Conservation (phyloP, 2,329 filamentous ascomycete species). For the Eutypa lata region DNA sequence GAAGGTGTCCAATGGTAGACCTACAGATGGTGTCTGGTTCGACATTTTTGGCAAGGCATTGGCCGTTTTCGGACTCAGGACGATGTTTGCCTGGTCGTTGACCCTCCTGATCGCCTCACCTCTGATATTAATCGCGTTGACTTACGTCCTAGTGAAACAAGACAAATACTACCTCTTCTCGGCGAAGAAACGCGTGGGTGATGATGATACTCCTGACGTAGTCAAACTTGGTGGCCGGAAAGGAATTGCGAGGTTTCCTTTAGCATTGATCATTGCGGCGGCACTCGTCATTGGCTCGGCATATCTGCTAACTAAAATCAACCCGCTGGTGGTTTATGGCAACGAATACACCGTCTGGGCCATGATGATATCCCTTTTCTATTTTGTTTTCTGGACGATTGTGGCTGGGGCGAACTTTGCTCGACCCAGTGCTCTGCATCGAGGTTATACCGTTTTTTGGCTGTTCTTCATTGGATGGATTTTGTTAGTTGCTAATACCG, state of each 20-base stretch:
- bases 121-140: constrained; percentile 65
- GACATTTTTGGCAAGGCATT: constrained; percentile 82
- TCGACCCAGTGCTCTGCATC: constrained; percentile 81
- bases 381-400: constrained; percentile 79
- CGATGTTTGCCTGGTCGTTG: constrained; percentile 84
- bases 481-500: constrained; percentile 67
- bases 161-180: constrained; percentile 91
- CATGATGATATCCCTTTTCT: constrained; percentile 80
- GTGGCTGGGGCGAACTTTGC: constrained; percentile 66
- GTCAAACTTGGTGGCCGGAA: constrained; percentile 71
- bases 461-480: constrained; percentile 74
- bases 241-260: constrained; percentile 80
- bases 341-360: constrained; percentile 84
- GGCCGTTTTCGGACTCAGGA: constrained; percentile 74
- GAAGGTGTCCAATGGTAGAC: constrained; percentile 64
- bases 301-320: constrained; percentile 75
- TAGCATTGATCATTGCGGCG: constrained; percentile 67
- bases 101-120: constrained; percentile 79
- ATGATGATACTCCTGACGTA: constrained; percentile 58
- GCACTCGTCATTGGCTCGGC: constrained; percentile 69
- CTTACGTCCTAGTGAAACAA: constrained; percentile 63
- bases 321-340: constrained; percentile 88
- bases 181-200: constrained; percentile 51
- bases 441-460: constrained; percentile 80
- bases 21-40: constrained; percentile 82